Evolutionary conservation across 371 early-diverging fungal species (phyloP), one percentile per base, ranked within the genome.

Genomic region (Dichotomocladium elegans): DNA sequence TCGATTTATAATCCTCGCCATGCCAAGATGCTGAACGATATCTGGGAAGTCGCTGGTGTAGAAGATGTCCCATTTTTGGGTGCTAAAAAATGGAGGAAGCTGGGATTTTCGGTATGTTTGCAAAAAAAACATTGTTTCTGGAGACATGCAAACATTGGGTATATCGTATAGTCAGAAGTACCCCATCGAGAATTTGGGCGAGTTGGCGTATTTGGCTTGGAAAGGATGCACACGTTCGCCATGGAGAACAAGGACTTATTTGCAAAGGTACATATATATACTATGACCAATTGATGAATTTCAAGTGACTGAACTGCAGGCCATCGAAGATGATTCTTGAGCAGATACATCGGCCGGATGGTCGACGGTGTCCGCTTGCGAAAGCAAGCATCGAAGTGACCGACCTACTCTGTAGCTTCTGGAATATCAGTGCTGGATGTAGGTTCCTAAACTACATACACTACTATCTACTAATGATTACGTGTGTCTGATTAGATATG

Each of bases 381-480:
- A 78, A 75, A 58, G 85, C 85, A 12, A 77, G 78, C 22, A 71
- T 82, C 27, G 90, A 90, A 73, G 82, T 83, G 4, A 80, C 83
- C 21, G 89, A 88, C 33, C 53, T 88, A 6, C 51, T 90, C 27
- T 79, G 76, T 30, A 87, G 87, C 52, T 73, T 80, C 52, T 90
- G 89, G 88, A 84, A 85, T 48, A 75, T 90, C 26, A 72, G 72
- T 33, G 70, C 86, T 7, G 85, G 84, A 48, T 86, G 87, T 83
- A 69, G 59, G 78, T 62, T 19, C 15, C 15, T 12, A n/a, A n/a
- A n/a, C n/a, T 53, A 9, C 12, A 10, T 37, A 12, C n/a, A 31
- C 41, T 28, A 31, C 6, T 56, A 28, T 27, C 34, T 42, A 31
- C 12, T 15, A 9, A 37, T 37, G 21, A 15, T 21, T 21, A 47